phyloP scores from a whole-genome alignment of 495 filamentous ascomycete genomes.

The Trypethelium eluteriae region DNA sequence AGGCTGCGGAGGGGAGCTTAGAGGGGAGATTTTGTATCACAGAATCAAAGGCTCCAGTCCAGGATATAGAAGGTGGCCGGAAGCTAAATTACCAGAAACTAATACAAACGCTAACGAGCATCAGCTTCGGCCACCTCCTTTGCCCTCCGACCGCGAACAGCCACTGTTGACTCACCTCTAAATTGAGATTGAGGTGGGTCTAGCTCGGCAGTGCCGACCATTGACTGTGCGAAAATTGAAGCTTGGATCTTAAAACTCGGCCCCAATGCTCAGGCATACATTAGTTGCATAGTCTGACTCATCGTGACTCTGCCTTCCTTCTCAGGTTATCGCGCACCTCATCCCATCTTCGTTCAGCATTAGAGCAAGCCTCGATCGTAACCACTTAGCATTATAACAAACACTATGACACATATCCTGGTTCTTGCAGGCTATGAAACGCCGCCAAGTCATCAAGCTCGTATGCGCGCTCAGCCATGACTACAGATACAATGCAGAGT shows the following conservation, averaged over 20 bases:
- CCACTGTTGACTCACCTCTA: too few species aligned
- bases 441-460: background rate
- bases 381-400: background rate
- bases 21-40: conserved; percentile 11
- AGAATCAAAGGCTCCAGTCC: too few species aligned
- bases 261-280: too few species aligned
- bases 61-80: too few species aligned
- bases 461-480: background rate
- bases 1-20: background rate
- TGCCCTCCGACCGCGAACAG: too few species aligned
- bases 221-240: too few species aligned
- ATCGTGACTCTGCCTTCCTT: background rate
- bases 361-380: background rate
- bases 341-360: background rate
- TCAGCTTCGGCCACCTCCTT: too few species aligned
- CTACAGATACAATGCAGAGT: background rate
- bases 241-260: too few species aligned
- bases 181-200: too few species aligned
- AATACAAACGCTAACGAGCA: too few species aligned
- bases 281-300: background rate
- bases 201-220: too few species aligned
- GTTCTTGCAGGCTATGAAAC: background rate
- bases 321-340: background rate
- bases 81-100: too few species aligned
- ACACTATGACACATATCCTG: conserved; percentile 3